Percentiles rank a stretch among this genome's conserved stretches.
These are phyloP conservation scores for Mycocentrospora acerina DNA, from an alignment of 2,329 filamentous ascomycete species.

Conservation along the genomic window DNA sequence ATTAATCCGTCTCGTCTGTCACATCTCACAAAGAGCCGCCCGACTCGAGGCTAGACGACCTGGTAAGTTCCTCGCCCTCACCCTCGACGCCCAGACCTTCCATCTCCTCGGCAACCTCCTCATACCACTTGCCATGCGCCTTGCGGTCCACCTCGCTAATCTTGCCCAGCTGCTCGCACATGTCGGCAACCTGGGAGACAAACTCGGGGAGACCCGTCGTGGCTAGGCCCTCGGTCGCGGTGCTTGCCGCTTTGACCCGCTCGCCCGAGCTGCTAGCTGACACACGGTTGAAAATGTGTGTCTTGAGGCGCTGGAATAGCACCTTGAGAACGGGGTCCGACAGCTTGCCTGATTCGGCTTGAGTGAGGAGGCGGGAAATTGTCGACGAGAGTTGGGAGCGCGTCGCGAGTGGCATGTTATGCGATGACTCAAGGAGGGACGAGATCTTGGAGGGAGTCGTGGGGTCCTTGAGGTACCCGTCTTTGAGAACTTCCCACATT, in stretches of 20 bases:
- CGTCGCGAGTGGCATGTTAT: slow-evolving; percentile 52
- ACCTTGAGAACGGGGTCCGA: slow-evolving; percentile 66
- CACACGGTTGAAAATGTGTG: slow-evolving; percentile 66
- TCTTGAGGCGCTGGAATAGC: slow-evolving; percentile 66
- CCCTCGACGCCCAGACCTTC: slow-evolving; percentile 38
- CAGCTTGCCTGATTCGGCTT: slow-evolving; percentile 53
- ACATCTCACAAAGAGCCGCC: slow-evolving; percentile 8
- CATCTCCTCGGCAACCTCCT: slow-evolving; percentile 62
- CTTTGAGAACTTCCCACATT: slow-evolving; percentile 69
- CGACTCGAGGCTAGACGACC: slow-evolving; percentile 28
- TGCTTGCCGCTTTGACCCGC: slow-evolving; percentile 68
- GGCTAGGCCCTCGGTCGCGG: slow-evolving; percentile 68
- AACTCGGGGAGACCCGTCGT: slow-evolving; percentile 73
- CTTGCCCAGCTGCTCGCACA: slow-evolving; percentile 67
- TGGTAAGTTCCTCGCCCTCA: slow-evolving; percentile 32
- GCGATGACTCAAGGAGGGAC: slow-evolving; percentile 52
- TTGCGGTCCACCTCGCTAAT: slow-evolving; percentile 68
- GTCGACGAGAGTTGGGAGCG: slow-evolving; percentile 47
- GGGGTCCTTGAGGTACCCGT: slow-evolving; percentile 58
- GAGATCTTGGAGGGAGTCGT: slow-evolving; percentile 47
- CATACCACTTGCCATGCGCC: slow-evolving; percentile 70
- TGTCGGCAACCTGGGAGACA: slow-evolving; percentile 66
- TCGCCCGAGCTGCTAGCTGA: slow-evolving; percentile 68
- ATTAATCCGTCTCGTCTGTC: too few relatives aligned
- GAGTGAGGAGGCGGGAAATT: slow-evolving; percentile 53